Percentiles rank a stretch among this genome's conserved stretches.
These are phyloP conservation scores for Geotrichum phurueaensis DNA, from an alignment of 1,139 yeast species.

Conservation along the genomic window DNA sequence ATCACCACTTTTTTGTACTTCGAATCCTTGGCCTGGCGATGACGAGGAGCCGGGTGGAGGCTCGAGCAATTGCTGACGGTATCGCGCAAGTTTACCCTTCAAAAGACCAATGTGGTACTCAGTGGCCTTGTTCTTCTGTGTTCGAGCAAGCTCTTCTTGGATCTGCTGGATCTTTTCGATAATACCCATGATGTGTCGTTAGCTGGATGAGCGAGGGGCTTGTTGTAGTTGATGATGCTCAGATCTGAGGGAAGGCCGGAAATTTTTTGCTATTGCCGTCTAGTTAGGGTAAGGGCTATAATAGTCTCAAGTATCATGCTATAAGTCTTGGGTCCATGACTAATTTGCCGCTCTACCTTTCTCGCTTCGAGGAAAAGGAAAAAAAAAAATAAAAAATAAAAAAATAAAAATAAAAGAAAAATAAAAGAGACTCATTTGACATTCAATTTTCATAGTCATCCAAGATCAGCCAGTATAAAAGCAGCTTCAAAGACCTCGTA, in stretches of 20 bases:
- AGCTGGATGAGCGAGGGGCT: not conserved
- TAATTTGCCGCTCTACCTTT: not conserved
- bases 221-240: not conserved
- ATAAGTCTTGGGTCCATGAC: not conserved
- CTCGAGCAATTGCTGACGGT: conserved; percentile 83
- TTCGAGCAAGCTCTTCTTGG: conserved; percentile 88
- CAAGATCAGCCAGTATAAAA: not conserved
- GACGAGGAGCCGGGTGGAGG: conserved; percentile 75
- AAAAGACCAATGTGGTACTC: conserved; percentile 92
- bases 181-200: conserved; percentile 17
- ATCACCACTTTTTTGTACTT: conserved; percentile 92
- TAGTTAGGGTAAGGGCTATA: not conserved
- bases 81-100: conserved; percentile 92
- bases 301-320: not conserved
- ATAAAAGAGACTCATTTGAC: not conserved
- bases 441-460: not conserved
- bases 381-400: not conserved
- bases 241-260: not conserved
- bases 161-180: conserved; percentile 79
- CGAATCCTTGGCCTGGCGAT: conserved; percentile 87
- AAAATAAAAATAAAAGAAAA: not conserved
- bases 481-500: not conserved
- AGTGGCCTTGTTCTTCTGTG: conserved; percentile 96
- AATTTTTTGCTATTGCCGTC: not conserved
- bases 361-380: not conserved